phyloP scores from a whole-genome alignment of 2,329 filamentous ascomycete genomes.

The Colletotrichum graminicola region DNA sequence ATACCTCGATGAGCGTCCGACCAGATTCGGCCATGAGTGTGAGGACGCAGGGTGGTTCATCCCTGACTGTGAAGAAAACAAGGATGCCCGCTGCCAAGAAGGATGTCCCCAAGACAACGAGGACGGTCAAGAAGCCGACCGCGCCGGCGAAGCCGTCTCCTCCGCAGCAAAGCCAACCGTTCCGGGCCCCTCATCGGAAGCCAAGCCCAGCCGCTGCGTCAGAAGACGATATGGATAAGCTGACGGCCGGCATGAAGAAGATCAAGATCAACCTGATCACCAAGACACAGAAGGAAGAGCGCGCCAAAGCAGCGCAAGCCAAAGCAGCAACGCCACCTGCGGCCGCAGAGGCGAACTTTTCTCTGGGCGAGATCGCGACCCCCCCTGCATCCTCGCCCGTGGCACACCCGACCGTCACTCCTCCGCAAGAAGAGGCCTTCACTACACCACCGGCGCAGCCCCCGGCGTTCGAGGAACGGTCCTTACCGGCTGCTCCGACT shows the following conservation, averaged over 20 bases:
- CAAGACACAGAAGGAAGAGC: slow-evolving; percentile 68
- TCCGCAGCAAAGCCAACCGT: slow-evolving; percentile 16
- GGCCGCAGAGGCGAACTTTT: slow-evolving; percentile 34
- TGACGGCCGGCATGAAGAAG: slow-evolving; percentile 71
- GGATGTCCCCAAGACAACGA: slow-evolving; percentile 53
- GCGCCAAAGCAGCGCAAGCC: slow-evolving; percentile 51
- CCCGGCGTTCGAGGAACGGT: slow-evolving; percentile 1
- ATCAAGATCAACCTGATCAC: slow-evolving; percentile 73
- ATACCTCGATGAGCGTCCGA: slow-evolving; percentile 57
- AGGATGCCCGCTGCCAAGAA: slow-evolving; percentile 62
- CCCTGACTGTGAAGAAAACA: slow-evolving; percentile 70
- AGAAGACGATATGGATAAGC: slow-evolving; percentile 62
- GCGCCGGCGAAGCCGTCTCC: slow-evolving; percentile 35
- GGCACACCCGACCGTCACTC: slow-evolving; percentile 25
- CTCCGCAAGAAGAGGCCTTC: slow-evolving; percentile 22
- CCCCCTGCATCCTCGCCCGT: slow-evolving; percentile 4
- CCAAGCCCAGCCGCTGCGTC: slow-evolving; percentile 33
- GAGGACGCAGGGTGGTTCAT: slow-evolving; percentile 52
- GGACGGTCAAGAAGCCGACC: slow-evolving; percentile 53
- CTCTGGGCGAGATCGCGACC: slow-evolving; percentile 23
- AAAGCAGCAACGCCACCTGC: slow-evolving; percentile 44
- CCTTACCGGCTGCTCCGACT: slow-evolving; percentile 9
- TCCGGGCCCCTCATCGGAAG: slow-evolving; percentile 19
- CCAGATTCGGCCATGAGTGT: slow-evolving; percentile 55
- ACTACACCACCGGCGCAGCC: slow-evolving; percentile 20